phyloP scores from a whole-genome alignment of 2,329 filamentous ascomycete species.

The Colletotrichum sp. region DNA sequence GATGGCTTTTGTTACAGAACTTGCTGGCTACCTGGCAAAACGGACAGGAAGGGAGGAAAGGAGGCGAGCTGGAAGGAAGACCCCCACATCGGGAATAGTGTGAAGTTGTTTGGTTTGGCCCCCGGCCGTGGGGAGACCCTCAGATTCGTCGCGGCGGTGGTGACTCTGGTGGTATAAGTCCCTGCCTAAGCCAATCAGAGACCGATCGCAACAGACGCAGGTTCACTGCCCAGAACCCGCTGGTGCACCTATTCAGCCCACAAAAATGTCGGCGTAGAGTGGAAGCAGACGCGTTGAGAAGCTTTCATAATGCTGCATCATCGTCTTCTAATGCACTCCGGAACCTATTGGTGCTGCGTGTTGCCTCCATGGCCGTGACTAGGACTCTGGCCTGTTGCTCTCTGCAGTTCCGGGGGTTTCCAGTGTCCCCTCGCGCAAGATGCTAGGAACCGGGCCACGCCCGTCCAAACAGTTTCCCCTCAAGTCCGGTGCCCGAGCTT shows the following conservation, averaged over 20 bases:
- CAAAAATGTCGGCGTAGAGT: not conserved
- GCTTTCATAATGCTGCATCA: slow-evolving; percentile 4
- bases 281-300: not conserved
- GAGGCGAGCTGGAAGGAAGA: not conserved
- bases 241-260: not conserved
- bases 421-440: not conserved
- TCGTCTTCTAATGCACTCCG: not conserved
- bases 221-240: no score
- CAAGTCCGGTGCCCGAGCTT: not conserved
- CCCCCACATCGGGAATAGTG: not conserved
- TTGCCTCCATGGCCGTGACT: not conserved
- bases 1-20: not conserved
- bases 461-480: not conserved
- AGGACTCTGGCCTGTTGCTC: not conserved
- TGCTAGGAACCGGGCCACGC: not conserved
- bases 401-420: not conserved
- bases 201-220: slow-evolving; percentile 1
- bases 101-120: not conserved
- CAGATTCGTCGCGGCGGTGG: not conserved
- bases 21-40: not conserved
- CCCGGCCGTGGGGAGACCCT: not conserved
- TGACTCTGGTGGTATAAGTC: not conserved
- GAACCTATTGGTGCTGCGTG: not conserved
- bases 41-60: not conserved
- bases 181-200: not conserved